Evolutionary conservation across 306 rosid species (phyloP), one percentile per base, ranked within the genome.

Genomic region (Rosa rugosa): DNA sequence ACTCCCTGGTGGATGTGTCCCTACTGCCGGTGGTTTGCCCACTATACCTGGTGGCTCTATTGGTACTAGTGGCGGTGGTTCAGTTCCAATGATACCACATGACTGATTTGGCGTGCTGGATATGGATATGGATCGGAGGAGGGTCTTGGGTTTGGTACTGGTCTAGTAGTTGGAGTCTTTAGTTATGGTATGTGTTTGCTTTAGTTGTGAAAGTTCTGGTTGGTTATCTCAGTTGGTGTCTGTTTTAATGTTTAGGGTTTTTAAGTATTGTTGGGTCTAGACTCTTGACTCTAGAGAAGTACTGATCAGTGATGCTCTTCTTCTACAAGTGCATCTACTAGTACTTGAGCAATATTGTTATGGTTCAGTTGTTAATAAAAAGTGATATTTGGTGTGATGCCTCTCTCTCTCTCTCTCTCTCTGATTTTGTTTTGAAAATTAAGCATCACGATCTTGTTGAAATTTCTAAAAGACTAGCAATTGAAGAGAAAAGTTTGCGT

Each of bases 1-100:
- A 8, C 69, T 83, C 81, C 81, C 86, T 11, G 83, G 83, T 8
- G 74, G 76, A 23, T 62, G 73, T 62, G 36, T 72, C 60, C 71
- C 41, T 76, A 9, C 62, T 34, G 36, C 56, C 22, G 50, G 70
- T 1, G 51, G 50, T 44, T 40, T 74, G 4, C 80, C 83, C 70
- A 25, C 80, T 1, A 14, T 63, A 67, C 75, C 83, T 8, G 65
- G 77, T 41, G 49, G 56, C 79, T 36, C 49, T 31, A 22, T 53
- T 36, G 31, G 50, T 42, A 11, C 8, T n/a, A n/a, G 41, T 27
- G 46, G 46, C 8, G 6, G 41, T 63, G 56, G 74, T 16, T 46
- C 74, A 5, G 54, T 23, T 20, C 72, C 72, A 8, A 17, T 68
- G 12, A 10, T 41, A 40, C 72, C 72, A 41, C 49, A 68, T 41